Conservation (phyloP, 148 eudicot genomes). For the Vaccinium macrocarpon region DNA sequence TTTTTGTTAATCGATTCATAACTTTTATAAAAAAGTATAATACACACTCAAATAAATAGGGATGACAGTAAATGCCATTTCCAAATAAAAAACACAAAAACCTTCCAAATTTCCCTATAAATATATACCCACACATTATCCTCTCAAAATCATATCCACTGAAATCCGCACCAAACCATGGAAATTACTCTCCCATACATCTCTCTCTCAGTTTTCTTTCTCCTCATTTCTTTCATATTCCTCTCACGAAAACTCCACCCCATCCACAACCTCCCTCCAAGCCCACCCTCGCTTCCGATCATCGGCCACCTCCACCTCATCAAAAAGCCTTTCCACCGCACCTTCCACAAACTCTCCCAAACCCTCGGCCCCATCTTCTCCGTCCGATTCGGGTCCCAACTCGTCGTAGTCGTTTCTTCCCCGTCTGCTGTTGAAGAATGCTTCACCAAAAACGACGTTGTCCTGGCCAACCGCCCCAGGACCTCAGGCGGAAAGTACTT, state of each 20-base stretch:
- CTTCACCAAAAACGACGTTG: constrained; percentile 15
- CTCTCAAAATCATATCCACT: background rate
- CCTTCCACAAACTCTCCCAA: background rate
- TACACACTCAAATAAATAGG: no score
- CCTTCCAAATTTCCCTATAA: background rate
- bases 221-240: background rate
- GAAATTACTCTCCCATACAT: background rate
- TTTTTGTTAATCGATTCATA: no score
- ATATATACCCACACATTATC: background rate
- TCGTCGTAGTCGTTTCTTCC: constrained; percentile 3
- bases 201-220: background rate
- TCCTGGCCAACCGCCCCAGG: constrained; percentile 4
- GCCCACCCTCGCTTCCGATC: constrained; percentile 10
- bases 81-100: no score
- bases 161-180: background rate
- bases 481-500: background rate
- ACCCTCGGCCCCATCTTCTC: background rate
- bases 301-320: constrained; percentile 19
- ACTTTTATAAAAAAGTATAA: no score
- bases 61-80: no score
- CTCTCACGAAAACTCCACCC: background rate
- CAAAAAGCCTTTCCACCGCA: constrained; percentile 7
- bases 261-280: constrained; percentile 10
- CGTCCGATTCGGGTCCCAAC: background rate
- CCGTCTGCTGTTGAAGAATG: background rate